These are phyloP conservation scores for Puccinia coronata DNA, from an alignment of 1,284 basidiomycete genomes.

Conservation along the genomic window DNA sequence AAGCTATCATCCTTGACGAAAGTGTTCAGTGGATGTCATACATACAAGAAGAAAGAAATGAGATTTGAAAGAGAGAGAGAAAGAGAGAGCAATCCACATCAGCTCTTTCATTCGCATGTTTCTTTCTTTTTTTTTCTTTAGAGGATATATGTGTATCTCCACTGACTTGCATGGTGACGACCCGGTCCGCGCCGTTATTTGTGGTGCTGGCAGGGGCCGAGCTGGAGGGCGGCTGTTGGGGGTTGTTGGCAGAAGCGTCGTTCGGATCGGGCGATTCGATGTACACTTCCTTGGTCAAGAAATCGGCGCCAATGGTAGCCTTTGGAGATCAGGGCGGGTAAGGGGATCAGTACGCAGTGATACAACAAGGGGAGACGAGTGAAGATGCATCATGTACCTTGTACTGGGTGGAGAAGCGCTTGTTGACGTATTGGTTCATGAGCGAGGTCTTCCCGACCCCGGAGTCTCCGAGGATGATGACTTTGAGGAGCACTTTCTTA, in stretches of 20 bases:
- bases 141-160: background rate
- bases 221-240: constrained; percentile 25
- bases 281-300: constrained; percentile 94
- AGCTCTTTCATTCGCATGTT: background rate
- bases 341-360: constrained; percentile 8
- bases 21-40: background rate
- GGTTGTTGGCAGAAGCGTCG: background rate
- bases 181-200: constrained; percentile 66
- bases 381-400: constrained; percentile 73
- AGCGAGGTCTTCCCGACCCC: constrained; percentile 99
- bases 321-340: constrained; percentile 37
- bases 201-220: background rate
- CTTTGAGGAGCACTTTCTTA: constrained; percentile 87
- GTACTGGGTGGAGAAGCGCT: constrained; percentile 99
- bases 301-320: constrained; percentile 61
- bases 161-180: constrained; percentile 95
- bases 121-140: constrained; percentile 11
- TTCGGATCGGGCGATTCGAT: constrained; percentile 67
- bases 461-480: constrained; percentile 96
- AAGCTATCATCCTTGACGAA: constrained; percentile 64
- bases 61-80: constrained; percentile 7
- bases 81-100: background rate
- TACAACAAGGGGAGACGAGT: background rate
- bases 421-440: constrained; percentile 99
- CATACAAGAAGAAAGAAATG: constrained; percentile 28